Evolutionary conservation across 805 yeast genomes (phyloP), one percentile per base, ranked within the genome.

Genomic region (Saccharomycopsis capsularis): DNA sequence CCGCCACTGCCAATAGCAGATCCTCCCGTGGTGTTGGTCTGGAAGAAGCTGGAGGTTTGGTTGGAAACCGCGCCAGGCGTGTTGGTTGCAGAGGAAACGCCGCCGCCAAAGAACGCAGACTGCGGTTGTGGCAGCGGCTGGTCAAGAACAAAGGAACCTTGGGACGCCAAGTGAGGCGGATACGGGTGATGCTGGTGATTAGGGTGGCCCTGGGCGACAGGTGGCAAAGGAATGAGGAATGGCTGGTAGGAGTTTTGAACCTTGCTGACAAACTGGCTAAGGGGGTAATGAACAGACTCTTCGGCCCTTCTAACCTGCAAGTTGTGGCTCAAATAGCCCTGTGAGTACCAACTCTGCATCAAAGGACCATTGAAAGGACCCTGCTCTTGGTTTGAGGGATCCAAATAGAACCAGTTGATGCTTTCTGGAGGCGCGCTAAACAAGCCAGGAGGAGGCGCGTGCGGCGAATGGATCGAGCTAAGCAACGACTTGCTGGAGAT

Each of bases 291-390:
- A 13, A 56, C 59, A 0, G 61, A 42, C 51, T 81, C 87, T 41
- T 74, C 82, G 19, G 69, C 74, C 29, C 91, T 74, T 48, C 83
- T 73, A 48, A 88, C 67, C 37, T 66, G 65, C 53, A 87, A 67
- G 50, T 73, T 78, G 9, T 68, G 69, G 36, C 67, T 67, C 56
- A 86, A 69, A 64, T 82, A 85, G 2, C 79, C 78, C 39, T 73
- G 74, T 6, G 74, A 59, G 50, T 74, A 78, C 96, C 96, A 87
- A 45, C 69, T 78, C 55, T 85, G 90, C 96, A 87, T 87, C 64
- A 74, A 65, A 23, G 65, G 62, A 2, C 90, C 88, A 42, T 70
- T 69, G 64, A 87, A 87, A 2, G 96, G 95, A 21, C 96, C 96
- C 61, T 86, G 95, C 53, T 78, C 80, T 44, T 65, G 71, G 3